A percentile compares a stretch with the other conserved stretches of the same genome.
phyloP scores from a whole-genome alignment of 2,329 filamentous ascomycete genomes.

The Aspergillus brasiliensis region DNA sequence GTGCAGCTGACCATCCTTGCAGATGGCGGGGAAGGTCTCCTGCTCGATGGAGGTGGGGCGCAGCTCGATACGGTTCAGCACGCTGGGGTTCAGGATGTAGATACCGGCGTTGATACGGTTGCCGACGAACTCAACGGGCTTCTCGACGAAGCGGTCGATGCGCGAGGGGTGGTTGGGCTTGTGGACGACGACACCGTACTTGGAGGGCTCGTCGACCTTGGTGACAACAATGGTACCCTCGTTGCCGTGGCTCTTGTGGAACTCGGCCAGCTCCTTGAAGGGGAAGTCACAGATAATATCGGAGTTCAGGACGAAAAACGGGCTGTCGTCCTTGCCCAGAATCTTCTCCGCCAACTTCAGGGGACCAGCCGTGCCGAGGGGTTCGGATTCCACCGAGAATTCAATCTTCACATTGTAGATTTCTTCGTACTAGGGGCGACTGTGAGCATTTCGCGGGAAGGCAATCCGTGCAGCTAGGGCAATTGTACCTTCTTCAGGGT shows the following conservation, averaged over 20 bases:
- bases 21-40: conserved; percentile 96
- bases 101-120: conserved; percentile 99
- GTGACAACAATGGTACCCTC: conserved; percentile 98
- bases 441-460: conserved; percentile 1
- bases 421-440: conserved; percentile 70
- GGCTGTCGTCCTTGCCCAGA: conserved; percentile 86
- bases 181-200: conserved; percentile 98
- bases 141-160: conserved; percentile 99
- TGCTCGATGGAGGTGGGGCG: conserved; percentile 97
- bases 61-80: conserved; percentile 89
- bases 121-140: conserved; percentile 96
- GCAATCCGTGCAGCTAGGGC: neutral
- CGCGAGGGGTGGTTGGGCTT: conserved; percentile 86
- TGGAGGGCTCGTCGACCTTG: conserved; percentile 98
- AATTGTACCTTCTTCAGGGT: conserved; percentile 78
- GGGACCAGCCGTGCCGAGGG: conserved; percentile 90
- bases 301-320: conserved; percentile 98
- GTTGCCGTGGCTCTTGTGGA: conserved; percentile 90
- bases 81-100: conserved; percentile 93
- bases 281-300: conserved; percentile 98
- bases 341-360: conserved; percentile 93
- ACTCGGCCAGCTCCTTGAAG: conserved; percentile 83
- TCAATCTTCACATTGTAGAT: conserved; percentile 93
- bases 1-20: conserved; percentile 85
- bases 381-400: conserved; percentile 95